Evolutionary conservation across 495 filamentous ascomycete species (phyloP), one percentile per base, ranked within the genome.

Genomic region (Penicillium paxilli): DNA sequence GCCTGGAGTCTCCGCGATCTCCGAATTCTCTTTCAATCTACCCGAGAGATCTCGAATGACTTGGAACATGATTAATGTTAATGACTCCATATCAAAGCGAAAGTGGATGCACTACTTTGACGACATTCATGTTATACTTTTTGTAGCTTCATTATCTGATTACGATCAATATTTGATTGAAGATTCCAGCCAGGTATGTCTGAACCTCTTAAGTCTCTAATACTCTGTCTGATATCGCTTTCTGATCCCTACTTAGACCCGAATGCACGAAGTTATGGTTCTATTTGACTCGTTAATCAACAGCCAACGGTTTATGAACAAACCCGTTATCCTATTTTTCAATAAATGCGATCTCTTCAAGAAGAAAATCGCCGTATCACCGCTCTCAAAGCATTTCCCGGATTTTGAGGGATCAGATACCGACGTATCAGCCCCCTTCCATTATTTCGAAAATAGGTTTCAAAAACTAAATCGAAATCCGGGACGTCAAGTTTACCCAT

Each of bases 101-200:
- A 46, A 46, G 44, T 46, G 44, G 44, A 46, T 46, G 17, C 44
- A 10, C 4, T 46, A 22, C 17, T 28, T 46, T 17, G 44, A 28
- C 14, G 44, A 46, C 22, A 22, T 46, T 24, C 21, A 26, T 17
- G 24, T 3, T 19, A 20, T 46, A 4, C 24, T 46, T 2, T 46
- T 46, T 19, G 22, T 46, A 10, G 44, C 17, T 21, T 4, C 44
- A 5, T 22, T 26, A 4, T 46, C 44, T 1, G 25, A 7, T 14
- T 46, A 46, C 25, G 44, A 46, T 9, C 44, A 46, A 19, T 46
- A 2, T 16, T 21, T 46, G 22, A 22, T 5, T 26, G 44, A 46
- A 1, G 44, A 23, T 28, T 22, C 24, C 44, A 23, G 22, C 12
- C 5, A 6, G 2, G 44, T 46, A 17, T 22, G 44, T 46, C 3